These are phyloP conservation scores for Metarhizium anisopliae DNA, from an alignment of 2,329 filamentous ascomycete species.

Conservation along the genomic window DNA sequence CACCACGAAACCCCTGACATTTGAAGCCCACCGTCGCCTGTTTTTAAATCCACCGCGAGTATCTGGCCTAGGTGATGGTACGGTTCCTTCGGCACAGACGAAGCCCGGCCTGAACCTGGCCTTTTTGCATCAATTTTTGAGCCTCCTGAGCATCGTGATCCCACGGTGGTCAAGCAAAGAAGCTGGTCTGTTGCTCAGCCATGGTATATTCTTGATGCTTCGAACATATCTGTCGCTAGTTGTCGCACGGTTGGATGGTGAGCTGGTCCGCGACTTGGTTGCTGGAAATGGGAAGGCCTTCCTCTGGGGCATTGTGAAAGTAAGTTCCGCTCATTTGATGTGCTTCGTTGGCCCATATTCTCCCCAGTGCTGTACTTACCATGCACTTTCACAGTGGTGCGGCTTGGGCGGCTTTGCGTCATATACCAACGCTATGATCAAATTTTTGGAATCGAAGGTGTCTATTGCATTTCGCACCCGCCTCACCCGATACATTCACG, in stretches of 20 bases:
- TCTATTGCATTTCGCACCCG: conserved; percentile 96
- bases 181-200: conserved; percentile 79
- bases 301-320: conserved; percentile 77
- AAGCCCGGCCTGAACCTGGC: conserved; percentile 93
- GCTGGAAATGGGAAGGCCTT: conserved; percentile 86
- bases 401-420: conserved; percentile 88
- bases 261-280: conserved; percentile 94
- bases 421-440: conserved; percentile 98
- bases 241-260: conserved; percentile 86
- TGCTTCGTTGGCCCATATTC: background rate
- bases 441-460: conserved; percentile 94
- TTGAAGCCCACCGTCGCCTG: conserved; percentile 87
- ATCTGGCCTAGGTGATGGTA: conserved; percentile 64
- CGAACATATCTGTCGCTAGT: conserved; percentile 90
- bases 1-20: conserved; percentile 84
- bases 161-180: conserved; percentile 94
- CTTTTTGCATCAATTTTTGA: conserved; percentile 93
- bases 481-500: conserved; percentile 92
- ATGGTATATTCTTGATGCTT: conserved; percentile 81
- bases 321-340: conserved; percentile 19
- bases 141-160: conserved; percentile 94
- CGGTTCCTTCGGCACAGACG: conserved; percentile 77
- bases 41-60: conserved; percentile 87
- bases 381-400: conserved; percentile 55
- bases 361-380: background rate